Conservation (phyloP, 345 rosid genomes). For the Diplotaxis tenuifolia region DNA sequence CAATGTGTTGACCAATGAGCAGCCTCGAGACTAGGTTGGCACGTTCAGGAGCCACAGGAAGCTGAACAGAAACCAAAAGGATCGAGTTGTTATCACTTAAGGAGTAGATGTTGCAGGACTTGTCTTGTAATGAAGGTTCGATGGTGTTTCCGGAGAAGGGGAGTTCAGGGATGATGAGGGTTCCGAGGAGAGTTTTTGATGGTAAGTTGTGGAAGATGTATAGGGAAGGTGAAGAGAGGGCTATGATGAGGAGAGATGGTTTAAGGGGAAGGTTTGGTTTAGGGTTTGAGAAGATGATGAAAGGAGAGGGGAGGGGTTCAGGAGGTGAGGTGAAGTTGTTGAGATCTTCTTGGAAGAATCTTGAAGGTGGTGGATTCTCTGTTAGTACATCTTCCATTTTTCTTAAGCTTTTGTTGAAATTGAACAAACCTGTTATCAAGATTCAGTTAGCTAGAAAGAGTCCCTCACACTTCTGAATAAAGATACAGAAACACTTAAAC, state of each 20-base stretch:
- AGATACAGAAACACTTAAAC: background rate
- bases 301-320: constrained; percentile 63
- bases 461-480: background rate
- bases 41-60: constrained; percentile 61
- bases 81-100: constrained; percentile 31
- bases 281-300: constrained; percentile 58
- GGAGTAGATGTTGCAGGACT: constrained; percentile 75
- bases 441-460: background rate
- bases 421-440: constrained; percentile 12
- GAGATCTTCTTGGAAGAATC: constrained; percentile 93
- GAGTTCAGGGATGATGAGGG: constrained; percentile 75
- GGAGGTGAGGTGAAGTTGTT: constrained; percentile 64
- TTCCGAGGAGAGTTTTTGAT: constrained; percentile 66
- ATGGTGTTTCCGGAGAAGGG: constrained; percentile 60
- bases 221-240: constrained; percentile 71
- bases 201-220: constrained; percentile 51
- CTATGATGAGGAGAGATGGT: constrained; percentile 68
- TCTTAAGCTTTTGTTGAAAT: constrained; percentile 12
- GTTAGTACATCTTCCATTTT: constrained; percentile 87
- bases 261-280: constrained; percentile 53
- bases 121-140: constrained; percentile 70
- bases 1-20: constrained; percentile 60
- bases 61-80: constrained; percentile 64
- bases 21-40: constrained; percentile 66
- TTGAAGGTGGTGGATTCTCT: constrained; percentile 90